A percentile compares a stretch with the other conserved stretches of the same genome.
These are phyloP conservation scores for Citrus inodora DNA, from an alignment of 345 rosid genomes.

Conservation along the genomic window DNA sequence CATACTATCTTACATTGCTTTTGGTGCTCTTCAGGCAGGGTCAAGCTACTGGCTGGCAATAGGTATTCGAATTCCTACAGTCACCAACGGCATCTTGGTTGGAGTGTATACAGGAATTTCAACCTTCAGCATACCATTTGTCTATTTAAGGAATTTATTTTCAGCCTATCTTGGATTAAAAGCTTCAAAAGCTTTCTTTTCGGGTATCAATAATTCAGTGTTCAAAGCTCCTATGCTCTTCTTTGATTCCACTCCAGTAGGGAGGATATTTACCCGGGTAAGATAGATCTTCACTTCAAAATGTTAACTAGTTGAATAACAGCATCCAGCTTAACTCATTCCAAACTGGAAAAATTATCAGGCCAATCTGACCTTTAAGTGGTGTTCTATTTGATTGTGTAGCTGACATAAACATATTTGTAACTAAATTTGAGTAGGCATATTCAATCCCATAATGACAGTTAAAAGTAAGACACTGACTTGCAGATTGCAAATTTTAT, in stretches of 20 bases:
- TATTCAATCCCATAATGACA: no score
- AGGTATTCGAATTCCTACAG: conserved; percentile 5
- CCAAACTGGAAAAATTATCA: no score
- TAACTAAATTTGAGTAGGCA: no score
- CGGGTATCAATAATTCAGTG: conserved; percentile 21
- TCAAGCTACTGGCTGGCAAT: conserved; percentile 35
- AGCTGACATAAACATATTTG: no score
- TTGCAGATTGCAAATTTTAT: no score
- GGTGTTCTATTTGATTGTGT: no score
- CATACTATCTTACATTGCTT: conserved; percentile 8
- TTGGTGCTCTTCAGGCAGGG: conserved; percentile 28
- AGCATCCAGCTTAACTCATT: no score
- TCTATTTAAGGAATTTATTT: not conserved
- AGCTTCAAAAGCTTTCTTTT: conserved; percentile 31
- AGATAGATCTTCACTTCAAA: conserved; percentile 6
- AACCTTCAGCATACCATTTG: not conserved
- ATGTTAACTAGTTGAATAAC: no score
- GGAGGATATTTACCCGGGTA: conserved; percentile 40
- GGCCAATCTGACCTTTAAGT: no score
- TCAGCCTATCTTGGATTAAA: not conserved
- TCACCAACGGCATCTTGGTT: not conserved
- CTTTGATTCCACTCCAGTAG: conserved; percentile 47
- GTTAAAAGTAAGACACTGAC: no score
- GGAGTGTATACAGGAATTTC: not conserved
- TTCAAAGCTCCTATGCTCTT: conserved; percentile 44